Percentiles rank a stretch among this genome's conserved stretches.
These are phyloP conservation scores for Ceratocystis albifundus DNA, from an alignment of 2,329 filamentous ascomycete species.

Conservation along the genomic window DNA sequence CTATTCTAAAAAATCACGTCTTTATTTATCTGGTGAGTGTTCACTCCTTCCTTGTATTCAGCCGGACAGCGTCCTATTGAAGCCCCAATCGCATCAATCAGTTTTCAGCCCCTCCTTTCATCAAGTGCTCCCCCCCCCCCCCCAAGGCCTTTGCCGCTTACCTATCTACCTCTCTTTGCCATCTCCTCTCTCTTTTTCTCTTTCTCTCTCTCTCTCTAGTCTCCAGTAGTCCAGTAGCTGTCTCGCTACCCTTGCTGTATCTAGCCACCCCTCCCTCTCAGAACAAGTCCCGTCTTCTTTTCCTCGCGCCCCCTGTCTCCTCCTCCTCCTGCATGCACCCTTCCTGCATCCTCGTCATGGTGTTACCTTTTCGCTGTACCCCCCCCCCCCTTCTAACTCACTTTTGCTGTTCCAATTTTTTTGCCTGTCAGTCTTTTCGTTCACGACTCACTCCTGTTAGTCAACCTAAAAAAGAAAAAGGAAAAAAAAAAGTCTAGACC, in stretches of 20 bases:
- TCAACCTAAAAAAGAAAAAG: not conserved
- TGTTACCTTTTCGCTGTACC: not conserved
- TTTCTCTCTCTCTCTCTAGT: not conserved
- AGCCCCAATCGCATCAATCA: not conserved
- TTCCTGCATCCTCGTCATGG: constrained; percentile 4
- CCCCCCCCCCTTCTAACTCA: not conserved
- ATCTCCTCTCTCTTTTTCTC: no score
- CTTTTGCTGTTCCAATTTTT: not conserved
- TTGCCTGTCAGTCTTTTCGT: not conserved
- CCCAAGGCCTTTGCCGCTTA: not conserved
- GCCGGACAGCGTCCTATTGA: not conserved
- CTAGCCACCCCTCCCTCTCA: not conserved
- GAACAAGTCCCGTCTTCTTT: not conserved
- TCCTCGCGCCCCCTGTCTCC: not conserved
- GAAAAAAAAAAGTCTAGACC: not conserved
- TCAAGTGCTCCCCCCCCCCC: no score
- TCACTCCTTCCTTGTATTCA: not conserved
- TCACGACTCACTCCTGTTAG: not conserved
- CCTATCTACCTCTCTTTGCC: not conserved
- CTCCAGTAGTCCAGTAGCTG: not conserved
- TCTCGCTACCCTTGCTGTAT: not conserved
- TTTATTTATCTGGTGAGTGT: not conserved
- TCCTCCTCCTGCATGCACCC: not conserved
- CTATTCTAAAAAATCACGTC: not conserved
- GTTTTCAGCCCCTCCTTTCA: not conserved